Evolutionary conservation across 2,329 filamentous ascomycete species (phyloP).

Genomic region (Aspergillus neotritici): DNA sequence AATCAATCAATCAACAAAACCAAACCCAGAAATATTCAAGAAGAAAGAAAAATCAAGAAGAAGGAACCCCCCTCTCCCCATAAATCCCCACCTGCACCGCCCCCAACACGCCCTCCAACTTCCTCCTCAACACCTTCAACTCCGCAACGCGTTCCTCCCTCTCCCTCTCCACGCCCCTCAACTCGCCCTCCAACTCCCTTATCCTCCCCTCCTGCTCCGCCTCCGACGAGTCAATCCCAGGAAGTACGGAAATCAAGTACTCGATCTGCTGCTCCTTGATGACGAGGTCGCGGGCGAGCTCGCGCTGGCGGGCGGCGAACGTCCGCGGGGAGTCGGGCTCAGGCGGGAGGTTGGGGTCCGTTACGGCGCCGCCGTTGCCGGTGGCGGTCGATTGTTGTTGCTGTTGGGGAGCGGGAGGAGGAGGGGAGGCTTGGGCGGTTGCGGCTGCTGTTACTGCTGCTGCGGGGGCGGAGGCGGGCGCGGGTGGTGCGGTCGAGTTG

Average conservation of each 20-base stretch:
- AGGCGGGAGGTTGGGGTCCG: conserved; percentile 29
- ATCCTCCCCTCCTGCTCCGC: conserved; percentile 42
- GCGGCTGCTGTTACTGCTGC: background rate
- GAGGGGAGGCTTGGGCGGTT: conserved; percentile 14
- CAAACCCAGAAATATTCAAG: too few relatives aligned
- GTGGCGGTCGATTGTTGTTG: conserved; percentile 12
- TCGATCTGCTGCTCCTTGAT: conserved; percentile 49
- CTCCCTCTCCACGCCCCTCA: conserved; percentile 41
- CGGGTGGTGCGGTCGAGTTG: conserved; percentile 32
- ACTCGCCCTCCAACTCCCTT: conserved; percentile 38
- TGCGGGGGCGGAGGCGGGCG: conserved; percentile 24
- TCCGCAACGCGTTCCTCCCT: conserved; percentile 38
- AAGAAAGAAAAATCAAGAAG: too few relatives aligned
- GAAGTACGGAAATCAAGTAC: conserved; percentile 42
- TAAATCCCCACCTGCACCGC: conserved; percentile 35
- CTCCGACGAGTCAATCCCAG: conserved; percentile 42
- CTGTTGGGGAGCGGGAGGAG: conserved; percentile 12
- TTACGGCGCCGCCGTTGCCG: conserved; percentile 10
- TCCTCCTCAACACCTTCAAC: conserved; percentile 36
- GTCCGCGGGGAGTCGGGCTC: conserved; percentile 38
- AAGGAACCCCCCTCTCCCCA: conserved; percentile 16
- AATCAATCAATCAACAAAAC: background rate
- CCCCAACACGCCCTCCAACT: conserved; percentile 40
- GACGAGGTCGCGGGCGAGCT: conserved; percentile 45
- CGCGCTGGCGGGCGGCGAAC: conserved; percentile 42